Base-by-base conservation (phyloP, 1,139 yeast genomes). In the Candida mesenterica region DNA sequence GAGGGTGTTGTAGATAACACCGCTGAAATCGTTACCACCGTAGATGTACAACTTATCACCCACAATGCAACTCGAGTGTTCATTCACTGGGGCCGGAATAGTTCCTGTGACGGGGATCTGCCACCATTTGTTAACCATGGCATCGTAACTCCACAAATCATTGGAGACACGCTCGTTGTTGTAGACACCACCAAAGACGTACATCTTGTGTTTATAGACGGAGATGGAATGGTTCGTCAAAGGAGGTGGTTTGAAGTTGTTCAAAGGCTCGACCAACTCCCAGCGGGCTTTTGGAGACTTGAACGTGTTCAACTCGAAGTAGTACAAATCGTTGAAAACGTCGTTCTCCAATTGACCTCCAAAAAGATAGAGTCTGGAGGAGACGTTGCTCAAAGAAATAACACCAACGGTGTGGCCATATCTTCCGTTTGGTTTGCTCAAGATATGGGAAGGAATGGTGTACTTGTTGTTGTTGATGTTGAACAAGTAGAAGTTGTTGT, bases 321-420 rank as follows among this genome's bases (percentile, higher is more conserved):
- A 79, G 64, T 84, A 82, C 53, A 92, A 65, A 57, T 92, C 98
- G 57, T 84, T 82, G 59, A 87, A 90, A 41, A 83, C 87, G 40
- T 78, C 79, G 52, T 86, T 89, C 55, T 92, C 97, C 48, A 89
- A 74, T 59, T 92, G 97, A 36, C 99, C 99, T 35, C 98, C 99
- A 64, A 89, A 92, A 8, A 92, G 72, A 58, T 82, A 92, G 34
- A 94, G 71, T 46, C 82, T 75, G 4, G 94, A 82, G 34, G 86
- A 83, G 45, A 74, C 68, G 41, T 79, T 79, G 38, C 79, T 79
- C 36, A 82, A 67, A 10, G 82, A 76, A 39, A 79, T 72, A 72
- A 39, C 76, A 18, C 74, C 72, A 38, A 84, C 74, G 34, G 95
- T 81, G 59, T 92, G 97, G 15, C 98, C 98, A 57, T 92, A 92